These are phyloP conservation scores for Kuraishia floccosa DNA, from an alignment of 805 yeast species.

Conservation along the genomic window DNA sequence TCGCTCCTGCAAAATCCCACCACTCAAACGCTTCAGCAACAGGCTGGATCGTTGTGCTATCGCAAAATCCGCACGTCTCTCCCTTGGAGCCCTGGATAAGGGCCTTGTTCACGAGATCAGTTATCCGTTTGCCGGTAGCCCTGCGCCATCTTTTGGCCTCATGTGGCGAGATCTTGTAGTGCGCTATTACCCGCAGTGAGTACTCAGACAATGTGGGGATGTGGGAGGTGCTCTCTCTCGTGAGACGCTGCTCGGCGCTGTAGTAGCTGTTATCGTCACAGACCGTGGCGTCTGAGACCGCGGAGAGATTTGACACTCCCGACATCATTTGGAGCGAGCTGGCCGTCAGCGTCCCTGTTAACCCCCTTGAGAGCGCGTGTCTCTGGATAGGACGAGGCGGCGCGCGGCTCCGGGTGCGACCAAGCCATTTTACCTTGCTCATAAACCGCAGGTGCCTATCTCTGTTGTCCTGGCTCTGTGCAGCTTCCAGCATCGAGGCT, in stretches of 20 bases:
- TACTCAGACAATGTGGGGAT: slow-evolving; percentile 36
- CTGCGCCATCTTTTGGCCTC: slow-evolving; percentile 46
- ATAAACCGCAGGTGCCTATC: slow-evolving; percentile 9
- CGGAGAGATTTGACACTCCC: no score
- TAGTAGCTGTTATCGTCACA: no score
- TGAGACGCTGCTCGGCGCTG: slow-evolving; percentile 9
- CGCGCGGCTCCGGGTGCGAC: background rate
- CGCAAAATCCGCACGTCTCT: slow-evolving; percentile 44
- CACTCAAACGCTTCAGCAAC: slow-evolving; percentile 51
- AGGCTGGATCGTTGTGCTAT: slow-evolving; percentile 36
- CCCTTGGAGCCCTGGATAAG: slow-evolving; percentile 38
- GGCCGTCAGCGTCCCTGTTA: no score
- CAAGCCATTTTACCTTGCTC: slow-evolving; percentile 12
- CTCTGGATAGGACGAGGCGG: no score
- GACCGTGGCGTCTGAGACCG: no score
- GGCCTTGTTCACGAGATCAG: slow-evolving; percentile 35
- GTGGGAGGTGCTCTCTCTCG: slow-evolving; percentile 10
- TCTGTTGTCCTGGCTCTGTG: no score
- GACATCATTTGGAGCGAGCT: no score
- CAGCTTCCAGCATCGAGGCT: no score
- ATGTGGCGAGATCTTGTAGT: slow-evolving; percentile 39
- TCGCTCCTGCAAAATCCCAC: slow-evolving; percentile 51
- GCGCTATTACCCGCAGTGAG: slow-evolving; percentile 35
- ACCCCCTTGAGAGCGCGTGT: no score
- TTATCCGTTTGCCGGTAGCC: slow-evolving; percentile 31